Base-by-base conservation (phyloP, 306 rosid species). In the Sesbania bispinosa region DNA sequence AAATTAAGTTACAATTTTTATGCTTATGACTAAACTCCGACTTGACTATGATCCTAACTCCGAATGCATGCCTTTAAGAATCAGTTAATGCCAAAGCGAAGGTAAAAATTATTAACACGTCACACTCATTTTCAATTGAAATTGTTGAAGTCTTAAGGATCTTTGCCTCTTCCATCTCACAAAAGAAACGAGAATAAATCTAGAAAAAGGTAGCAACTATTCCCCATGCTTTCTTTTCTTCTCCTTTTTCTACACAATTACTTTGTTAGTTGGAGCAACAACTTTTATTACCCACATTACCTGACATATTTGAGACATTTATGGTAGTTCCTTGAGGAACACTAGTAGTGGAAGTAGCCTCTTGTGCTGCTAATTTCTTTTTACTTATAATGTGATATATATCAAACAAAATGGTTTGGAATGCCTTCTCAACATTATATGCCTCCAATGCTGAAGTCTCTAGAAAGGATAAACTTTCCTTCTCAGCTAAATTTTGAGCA, bases 371-470 rank as follows among this genome's bases (percentile, higher is more conserved):
- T 13, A 90, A 63, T 3, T 93, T 93, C 76, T 88, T 88, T 82
- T 85, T 90, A 81, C 93, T 90, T 50, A 88, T 71, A 42, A 85
- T 79, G 47, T 90, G 89, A 69, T 85, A 84, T 30, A 90, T 90
- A 68, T 90, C 93, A 72, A 84, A 76, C 87, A 90, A 78, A 38
- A 90, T 82, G 52, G 87, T 85, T 60, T 88, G 96, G 67, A 90
- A 90, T 46, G 96, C 96, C 67, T 88, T 88, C 76, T 90, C 96
- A 41, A 86, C 88, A 74, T 89, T 84, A 24, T 50, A 11, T 15
- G 96, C 92, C 62, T 89, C 96, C 79, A 89, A 71, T 57, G 92
- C 96, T 71, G 96, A 89, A 27, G 92, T 89, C 68, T 89, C 96
- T 52, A 89, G 75, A 58, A 89, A 89, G 0, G 89, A 84, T 5